Percentiles rank a stretch among this genome's conserved stretches.
Conservation (phyloP, 192 early-diverging fungal genomes). For the Podila horticola region DNA sequence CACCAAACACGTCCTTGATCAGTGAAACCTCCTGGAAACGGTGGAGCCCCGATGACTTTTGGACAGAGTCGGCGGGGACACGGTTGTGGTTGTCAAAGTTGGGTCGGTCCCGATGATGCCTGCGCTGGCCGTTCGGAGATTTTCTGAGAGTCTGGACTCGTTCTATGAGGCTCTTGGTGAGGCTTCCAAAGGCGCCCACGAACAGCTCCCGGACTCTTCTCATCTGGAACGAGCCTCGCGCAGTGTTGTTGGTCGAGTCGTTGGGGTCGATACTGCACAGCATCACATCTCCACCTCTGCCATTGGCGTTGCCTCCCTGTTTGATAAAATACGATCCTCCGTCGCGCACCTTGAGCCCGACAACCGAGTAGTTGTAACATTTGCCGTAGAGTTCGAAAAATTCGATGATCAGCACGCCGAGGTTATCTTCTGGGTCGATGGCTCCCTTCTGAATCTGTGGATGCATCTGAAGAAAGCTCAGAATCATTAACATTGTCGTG, state of each 20-base stretch:
- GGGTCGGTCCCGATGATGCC: neutral
- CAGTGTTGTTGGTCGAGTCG: slow-evolving; percentile 1
- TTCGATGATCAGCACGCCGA: slow-evolving; percentile 91
- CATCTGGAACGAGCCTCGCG: neutral
- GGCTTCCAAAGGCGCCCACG: neutral
- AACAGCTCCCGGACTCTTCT: neutral
- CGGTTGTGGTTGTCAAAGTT: slow-evolving; percentile 2
- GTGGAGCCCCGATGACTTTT: slow-evolving; percentile 3
- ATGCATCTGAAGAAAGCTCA: slow-evolving; percentile 88
- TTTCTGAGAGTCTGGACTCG: neutral
- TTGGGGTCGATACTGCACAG: neutral
- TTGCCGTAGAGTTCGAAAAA: slow-evolving; percentile 93
- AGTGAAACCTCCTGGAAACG: neutral
- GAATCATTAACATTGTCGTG: slow-evolving; percentile 77
- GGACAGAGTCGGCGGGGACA: neutral
- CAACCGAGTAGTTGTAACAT: slow-evolving; percentile 73
- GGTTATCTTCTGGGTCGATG: slow-evolving; percentile 73
- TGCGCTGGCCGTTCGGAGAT: neutral
- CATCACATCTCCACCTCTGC: neutral
- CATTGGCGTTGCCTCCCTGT: neutral
- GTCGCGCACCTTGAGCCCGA: slow-evolving; percentile 71
- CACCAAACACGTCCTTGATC: neutral
- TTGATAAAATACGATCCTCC: slow-evolving; percentile 66
- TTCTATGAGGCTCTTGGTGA: neutral
- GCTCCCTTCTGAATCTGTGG: slow-evolving; percentile 73